Evolutionary conservation across 306 rosid species (phyloP).

Genomic region (Vachellia collinsii): DNA sequence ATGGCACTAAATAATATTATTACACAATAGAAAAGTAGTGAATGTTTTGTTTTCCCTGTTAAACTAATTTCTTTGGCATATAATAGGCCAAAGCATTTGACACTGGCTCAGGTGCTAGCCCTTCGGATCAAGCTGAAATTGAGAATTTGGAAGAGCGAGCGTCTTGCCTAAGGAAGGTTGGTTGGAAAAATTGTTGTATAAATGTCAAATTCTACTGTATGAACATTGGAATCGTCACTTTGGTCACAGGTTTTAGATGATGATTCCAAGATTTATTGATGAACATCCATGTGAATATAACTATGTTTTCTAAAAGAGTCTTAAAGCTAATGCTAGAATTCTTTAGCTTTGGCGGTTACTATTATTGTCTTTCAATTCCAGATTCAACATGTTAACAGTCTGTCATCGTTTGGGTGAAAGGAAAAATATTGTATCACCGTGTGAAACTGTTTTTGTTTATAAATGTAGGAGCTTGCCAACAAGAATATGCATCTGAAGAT

Average conservation of each 20-base stretch:
- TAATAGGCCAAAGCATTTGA: slow-evolving; percentile 47
- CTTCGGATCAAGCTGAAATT: slow-evolving; percentile 62
- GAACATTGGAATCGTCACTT: slow-evolving; percentile 8
- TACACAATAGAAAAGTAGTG: background rate
- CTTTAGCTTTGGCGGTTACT: background rate
- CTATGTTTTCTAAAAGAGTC: background rate
- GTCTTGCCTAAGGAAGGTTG: slow-evolving; percentile 71
- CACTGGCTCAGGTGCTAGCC: slow-evolving; percentile 49
- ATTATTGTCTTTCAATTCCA: background rate
- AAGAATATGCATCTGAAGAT: slow-evolving; percentile 72
- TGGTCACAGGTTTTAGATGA: background rate
- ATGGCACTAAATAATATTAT: background rate
- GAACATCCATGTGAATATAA: slow-evolving; percentile 29
- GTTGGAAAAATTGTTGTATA: slow-evolving; percentile 34
- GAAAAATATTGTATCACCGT: too few relatives aligned
- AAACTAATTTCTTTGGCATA: slow-evolving; percentile 33
- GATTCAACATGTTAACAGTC: slow-evolving; percentile 24
- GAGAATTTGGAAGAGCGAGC: slow-evolving; percentile 77
- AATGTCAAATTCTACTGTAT: slow-evolving; percentile 17
- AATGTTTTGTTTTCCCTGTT: slow-evolving; percentile 20
- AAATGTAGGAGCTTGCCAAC: slow-evolving; percentile 69
- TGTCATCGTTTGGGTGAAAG: background rate
- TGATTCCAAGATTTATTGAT: background rate
- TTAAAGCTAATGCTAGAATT: slow-evolving; percentile 13
- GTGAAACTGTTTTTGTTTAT: slow-evolving; percentile 1